phyloP scores from a whole-genome alignment of 1,284 basidiomycete species.

The Crepidotus sp. region DNA sequence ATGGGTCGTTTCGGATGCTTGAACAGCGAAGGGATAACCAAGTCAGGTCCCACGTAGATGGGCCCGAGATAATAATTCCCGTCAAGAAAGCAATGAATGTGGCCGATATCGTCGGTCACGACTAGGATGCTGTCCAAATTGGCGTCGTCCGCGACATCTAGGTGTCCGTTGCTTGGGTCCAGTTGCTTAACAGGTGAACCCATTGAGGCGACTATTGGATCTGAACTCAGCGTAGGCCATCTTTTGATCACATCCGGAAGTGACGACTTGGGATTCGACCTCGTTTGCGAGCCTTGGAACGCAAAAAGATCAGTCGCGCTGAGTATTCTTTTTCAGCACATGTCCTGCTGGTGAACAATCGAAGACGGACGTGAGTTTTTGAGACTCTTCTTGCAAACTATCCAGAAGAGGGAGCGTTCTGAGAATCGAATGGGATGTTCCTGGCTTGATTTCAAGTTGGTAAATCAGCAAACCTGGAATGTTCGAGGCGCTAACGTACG shows the following conservation, averaged over 20 bases:
- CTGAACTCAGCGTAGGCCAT: constrained; percentile 59
- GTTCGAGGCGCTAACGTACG: constrained; percentile 32
- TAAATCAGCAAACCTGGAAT: constrained; percentile 1
- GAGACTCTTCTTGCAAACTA: constrained; percentile 51
- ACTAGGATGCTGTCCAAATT: constrained; percentile 57
- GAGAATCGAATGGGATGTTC: constrained; percentile 63
- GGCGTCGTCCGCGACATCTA: constrained; percentile 43
- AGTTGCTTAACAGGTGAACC: constrained; percentile 28
- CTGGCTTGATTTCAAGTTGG: constrained; percentile 41
- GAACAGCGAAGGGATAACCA: constrained; percentile 37
- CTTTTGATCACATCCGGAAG: constrained; percentile 48
- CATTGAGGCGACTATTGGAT: constrained; percentile 53
- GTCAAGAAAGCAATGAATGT: constrained; percentile 61
- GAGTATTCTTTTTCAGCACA: constrained; percentile 14
- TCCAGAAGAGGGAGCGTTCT: constrained; percentile 63
- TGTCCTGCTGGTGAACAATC: constrained; percentile 10
- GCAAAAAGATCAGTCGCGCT: constrained; percentile 71
- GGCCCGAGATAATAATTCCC: constrained; percentile 74
- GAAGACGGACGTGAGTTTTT: constrained; percentile 49
- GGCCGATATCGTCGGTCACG: constrained; percentile 48
- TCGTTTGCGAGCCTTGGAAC: constrained; percentile 59
- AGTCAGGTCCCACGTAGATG: constrained; percentile 32
- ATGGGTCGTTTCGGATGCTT: constrained; percentile 39
- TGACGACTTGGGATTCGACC: constrained; percentile 31
- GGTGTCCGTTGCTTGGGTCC: constrained; percentile 28